A percentile compares a stretch with the other conserved stretches of the same genome.
These are phyloP conservation scores for Tolypocladium nubicola DNA, from an alignment of 2,329 filamentous ascomycete species.

Conservation along the genomic window DNA sequence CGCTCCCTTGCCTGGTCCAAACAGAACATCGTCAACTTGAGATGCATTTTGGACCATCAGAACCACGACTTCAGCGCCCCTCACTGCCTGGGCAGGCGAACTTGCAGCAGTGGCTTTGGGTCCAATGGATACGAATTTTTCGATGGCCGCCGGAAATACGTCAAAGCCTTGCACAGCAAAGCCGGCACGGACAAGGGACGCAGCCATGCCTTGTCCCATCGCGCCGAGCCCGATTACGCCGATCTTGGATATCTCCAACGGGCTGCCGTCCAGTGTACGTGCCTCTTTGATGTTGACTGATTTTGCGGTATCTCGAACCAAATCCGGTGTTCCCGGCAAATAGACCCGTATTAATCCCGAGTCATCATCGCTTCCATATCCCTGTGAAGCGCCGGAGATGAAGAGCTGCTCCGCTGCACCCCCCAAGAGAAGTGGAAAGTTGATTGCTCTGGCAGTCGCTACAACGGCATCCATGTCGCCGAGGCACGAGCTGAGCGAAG, in stretches of 20 bases:
- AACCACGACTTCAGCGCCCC: slow-evolving; percentile 18
- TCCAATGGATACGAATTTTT: slow-evolving; percentile 15
- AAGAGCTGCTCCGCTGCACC: slow-evolving; percentile 22
- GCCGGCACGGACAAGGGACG: slow-evolving; percentile 19
- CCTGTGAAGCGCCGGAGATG: slow-evolving; percentile 14
- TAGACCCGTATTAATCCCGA: slow-evolving; percentile 16
- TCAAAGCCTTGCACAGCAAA: slow-evolving; percentile 23
- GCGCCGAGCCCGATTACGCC: slow-evolving; percentile 25
- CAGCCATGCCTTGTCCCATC: slow-evolving; percentile 27
- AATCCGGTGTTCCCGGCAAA: slow-evolving; percentile 7
- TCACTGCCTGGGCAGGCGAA: slow-evolving; percentile 17
- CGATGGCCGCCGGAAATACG: slow-evolving; percentile 15
- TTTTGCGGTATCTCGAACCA: slow-evolving; percentile 8
- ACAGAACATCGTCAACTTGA: slow-evolving; percentile 21
- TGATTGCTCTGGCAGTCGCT: slow-evolving; percentile 14
- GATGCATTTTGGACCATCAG: slow-evolving; percentile 25
- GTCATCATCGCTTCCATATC: slow-evolving; percentile 16
- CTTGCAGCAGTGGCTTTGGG: slow-evolving; percentile 11
- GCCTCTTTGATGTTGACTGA: slow-evolving; percentile 1
- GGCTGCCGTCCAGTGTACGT: slow-evolving; percentile 10
- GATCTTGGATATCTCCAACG: slow-evolving; percentile 16
- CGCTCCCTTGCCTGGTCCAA: slow-evolving; percentile 17
- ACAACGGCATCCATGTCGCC: slow-evolving; percentile 22
- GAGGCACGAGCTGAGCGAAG: slow-evolving; percentile 23
- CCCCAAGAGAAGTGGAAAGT: slow-evolving; percentile 24